phyloP scores from a whole-genome alignment of 306 rosid species.

The Hippophae gyantsensis region DNA sequence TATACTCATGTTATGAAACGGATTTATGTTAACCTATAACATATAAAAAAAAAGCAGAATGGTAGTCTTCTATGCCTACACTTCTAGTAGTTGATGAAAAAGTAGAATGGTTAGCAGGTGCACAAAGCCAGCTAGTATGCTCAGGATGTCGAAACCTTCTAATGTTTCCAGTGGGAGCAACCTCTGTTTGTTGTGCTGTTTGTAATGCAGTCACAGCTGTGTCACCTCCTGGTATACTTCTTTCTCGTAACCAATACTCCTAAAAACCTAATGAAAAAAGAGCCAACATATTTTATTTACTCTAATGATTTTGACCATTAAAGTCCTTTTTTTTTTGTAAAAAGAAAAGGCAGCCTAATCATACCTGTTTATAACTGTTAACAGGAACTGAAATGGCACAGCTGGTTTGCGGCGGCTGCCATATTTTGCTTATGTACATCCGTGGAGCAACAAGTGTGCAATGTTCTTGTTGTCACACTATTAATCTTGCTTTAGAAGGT shows the following conservation, averaged over 20 bases:
- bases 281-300: no score
- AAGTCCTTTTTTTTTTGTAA: background rate
- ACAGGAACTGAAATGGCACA: conserved; percentile 99
- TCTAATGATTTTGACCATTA: no score
- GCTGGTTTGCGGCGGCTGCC: conserved; percentile 95
- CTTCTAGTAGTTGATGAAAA: background rate
- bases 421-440: conserved; percentile 91
- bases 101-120: conserved; percentile 37
- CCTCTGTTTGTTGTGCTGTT: conserved; percentile 96
- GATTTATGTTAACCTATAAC: no score
- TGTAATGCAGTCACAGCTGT: conserved; percentile 95
- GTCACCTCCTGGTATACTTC: conserved; percentile 77
- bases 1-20: no score
- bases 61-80: background rate
- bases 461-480: conserved; percentile 98
- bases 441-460: conserved; percentile 97
- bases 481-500: conserved; percentile 97
- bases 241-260: background rate
- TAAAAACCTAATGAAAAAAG: no score
- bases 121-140: conserved; percentile 95
- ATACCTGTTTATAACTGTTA: background rate
- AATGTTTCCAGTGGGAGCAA: conserved; percentile 86
- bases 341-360: background rate
- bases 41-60: no score
- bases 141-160: conserved; percentile 94